Evolutionary conservation across 139 green algal species (phyloP).

Genomic region (Dunaliella primolecta): DNA sequence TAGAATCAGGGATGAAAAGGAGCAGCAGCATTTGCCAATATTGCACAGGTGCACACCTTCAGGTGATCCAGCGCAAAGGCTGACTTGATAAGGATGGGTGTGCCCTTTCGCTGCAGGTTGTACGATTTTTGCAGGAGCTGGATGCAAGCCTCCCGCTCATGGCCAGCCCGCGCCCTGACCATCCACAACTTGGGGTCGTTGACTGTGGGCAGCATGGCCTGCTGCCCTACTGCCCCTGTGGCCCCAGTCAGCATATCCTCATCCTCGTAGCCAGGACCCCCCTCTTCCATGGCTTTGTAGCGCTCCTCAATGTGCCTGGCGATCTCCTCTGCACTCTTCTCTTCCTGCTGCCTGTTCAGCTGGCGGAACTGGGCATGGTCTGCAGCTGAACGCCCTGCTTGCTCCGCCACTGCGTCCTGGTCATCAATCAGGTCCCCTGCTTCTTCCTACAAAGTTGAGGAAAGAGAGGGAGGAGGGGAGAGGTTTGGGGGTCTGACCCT

Average conservation of each 20-base stretch:
- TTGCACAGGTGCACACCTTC: conserved; percentile 71
- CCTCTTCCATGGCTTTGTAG: conserved; percentile 53
- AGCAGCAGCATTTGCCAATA: too few species aligned
- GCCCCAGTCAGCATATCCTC: conserved; percentile 41
- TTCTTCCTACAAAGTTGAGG: conserved; percentile 67
- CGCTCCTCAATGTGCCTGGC: conserved; percentile 76
- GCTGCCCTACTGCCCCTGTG: conserved; percentile 73
- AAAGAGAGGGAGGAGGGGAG: too few species aligned
- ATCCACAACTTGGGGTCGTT: conserved; percentile 95
- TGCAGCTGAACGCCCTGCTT: conserved; percentile 23
- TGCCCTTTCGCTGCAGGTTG: conserved; percentile 51
- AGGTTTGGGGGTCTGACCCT: too few species aligned
- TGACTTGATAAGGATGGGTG: conserved; percentile 86
- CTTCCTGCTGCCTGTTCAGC: conserved; percentile 50
- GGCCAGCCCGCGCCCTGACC: conserved; percentile 66
- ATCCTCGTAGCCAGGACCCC: conserved; percentile 32
- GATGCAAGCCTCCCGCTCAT: conserved; percentile 77
- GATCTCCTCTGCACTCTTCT: conserved; percentile 81
- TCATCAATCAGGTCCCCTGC: conserved; percentile 78
- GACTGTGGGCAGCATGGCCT: conserved; percentile 84
- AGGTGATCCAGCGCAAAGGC: conserved; percentile 88
- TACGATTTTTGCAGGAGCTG: conserved; percentile 90
- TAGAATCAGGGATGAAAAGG: too few species aligned
- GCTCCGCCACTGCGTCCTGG: conserved; percentile 43
- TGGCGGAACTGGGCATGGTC: conserved; percentile 19